Percentiles rank a stretch among this genome's conserved stretches.
Conservation (phyloP, 1,139 yeast genomes). For the Pichia sp. region DNA sequence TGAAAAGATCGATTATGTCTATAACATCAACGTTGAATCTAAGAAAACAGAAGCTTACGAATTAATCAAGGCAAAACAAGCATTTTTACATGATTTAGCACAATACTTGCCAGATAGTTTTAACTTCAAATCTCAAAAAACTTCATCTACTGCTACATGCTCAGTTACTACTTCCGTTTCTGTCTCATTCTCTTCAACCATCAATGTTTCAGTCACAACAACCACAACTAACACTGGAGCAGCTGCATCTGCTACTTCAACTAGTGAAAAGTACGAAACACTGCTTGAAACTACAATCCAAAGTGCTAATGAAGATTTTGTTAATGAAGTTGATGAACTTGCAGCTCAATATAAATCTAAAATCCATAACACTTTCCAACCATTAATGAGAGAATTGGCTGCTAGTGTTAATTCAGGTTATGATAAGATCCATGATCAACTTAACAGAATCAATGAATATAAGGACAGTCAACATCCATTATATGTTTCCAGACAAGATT, state of each 20-base stretch:
- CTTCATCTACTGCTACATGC: background rate
- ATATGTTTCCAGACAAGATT: slow-evolving; percentile 54
- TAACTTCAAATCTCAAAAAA: background rate
- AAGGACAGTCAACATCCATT: slow-evolving; percentile 35
- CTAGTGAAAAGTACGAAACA: slow-evolving; percentile 34
- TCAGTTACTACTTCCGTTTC: slow-evolving; percentile 1
- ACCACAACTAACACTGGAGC: slow-evolving; percentile 10
- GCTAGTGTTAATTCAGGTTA: slow-evolving; percentile 44
- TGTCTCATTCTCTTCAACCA: background rate
- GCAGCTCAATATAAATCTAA: slow-evolving; percentile 36
- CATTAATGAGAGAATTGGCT: slow-evolving; percentile 43
- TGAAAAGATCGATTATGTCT: slow-evolving; percentile 15
- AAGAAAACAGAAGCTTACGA: slow-evolving; percentile 27
- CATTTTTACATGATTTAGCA: slow-evolving; percentile 23
- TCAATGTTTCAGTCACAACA: background rate
- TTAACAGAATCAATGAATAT: slow-evolving; percentile 50
- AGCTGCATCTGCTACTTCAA: slow-evolving; percentile 18
- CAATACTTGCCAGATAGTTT: slow-evolving; percentile 8
- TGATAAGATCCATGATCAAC: slow-evolving; percentile 44
- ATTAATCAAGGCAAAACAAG: slow-evolving; percentile 29
- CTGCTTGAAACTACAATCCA: slow-evolving; percentile 45
- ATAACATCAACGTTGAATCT: slow-evolving; percentile 23
- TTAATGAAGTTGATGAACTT: slow-evolving; percentile 39
- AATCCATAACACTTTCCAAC: slow-evolving; percentile 40
- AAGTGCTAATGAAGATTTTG: slow-evolving; percentile 44